Percentiles rank a stretch among this genome's conserved stretches.
Conservation (phyloP, 2,329 filamentous ascomycete species). For the Fusarium transvaalense region DNA sequence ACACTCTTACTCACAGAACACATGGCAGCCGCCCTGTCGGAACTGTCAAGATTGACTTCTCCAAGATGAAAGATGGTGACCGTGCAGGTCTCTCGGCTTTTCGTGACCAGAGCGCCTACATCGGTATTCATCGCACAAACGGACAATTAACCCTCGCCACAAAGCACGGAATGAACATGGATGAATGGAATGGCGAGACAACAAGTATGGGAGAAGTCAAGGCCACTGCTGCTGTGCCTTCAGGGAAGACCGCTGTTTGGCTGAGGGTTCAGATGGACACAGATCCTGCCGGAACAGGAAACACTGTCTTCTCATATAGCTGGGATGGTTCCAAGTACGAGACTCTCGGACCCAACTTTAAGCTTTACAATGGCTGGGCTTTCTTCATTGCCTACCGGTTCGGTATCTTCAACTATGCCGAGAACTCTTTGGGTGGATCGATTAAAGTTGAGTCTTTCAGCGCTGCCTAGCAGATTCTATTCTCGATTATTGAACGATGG, state of each 20-base stretch:
- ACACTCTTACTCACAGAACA: conserved; percentile 63
- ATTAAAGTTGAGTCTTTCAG: conserved; percentile 37
- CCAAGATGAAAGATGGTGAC: conserved; percentile 64
- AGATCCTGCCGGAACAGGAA: conserved; percentile 38
- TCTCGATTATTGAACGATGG: too few species aligned
- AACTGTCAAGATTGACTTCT: conserved; percentile 64
- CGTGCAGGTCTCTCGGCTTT: conserved; percentile 65
- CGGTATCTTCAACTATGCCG: conserved; percentile 64
- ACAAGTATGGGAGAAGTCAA: conserved; percentile 34
- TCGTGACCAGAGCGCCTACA: conserved; percentile 65
- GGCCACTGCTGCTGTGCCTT: conserved; percentile 39
- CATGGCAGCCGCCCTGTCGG: conserved; percentile 59
- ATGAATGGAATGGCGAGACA: conserved; percentile 48
- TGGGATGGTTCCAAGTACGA: conserved; percentile 36
- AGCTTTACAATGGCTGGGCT: conserved; percentile 58
- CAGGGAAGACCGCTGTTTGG: conserved; percentile 41
- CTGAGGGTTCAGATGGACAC: conserved; percentile 44
- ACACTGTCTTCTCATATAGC: conserved; percentile 39
- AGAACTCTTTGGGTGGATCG: conserved; percentile 56
- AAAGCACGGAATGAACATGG: conserved; percentile 55
- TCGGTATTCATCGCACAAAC: conserved; percentile 58
- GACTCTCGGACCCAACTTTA: conserved; percentile 51
- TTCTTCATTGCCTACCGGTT: conserved; percentile 64
- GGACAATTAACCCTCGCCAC: conserved; percentile 51
- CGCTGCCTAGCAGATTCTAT: conserved; percentile 11